phyloP scores from a whole-genome alignment of 768 basidiomycete genomes.

The Holtermannia corniformis region DNA sequence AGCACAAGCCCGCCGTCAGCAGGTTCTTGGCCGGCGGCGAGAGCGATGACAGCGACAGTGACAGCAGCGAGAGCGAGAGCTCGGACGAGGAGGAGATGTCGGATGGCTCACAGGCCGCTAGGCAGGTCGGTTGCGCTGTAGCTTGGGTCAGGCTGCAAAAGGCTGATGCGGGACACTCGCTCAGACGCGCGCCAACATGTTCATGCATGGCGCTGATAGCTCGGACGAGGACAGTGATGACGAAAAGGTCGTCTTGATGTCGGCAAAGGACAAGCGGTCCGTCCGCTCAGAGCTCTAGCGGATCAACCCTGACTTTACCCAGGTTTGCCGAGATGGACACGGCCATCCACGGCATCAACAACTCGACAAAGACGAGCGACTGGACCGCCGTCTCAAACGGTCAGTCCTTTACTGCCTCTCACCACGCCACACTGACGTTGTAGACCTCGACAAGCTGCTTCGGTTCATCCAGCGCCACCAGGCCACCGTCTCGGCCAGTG shows the following conservation, averaged over 20 bases:
- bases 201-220: constrained; percentile 38
- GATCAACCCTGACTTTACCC: not conserved
- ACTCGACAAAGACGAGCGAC: constrained; percentile 90
- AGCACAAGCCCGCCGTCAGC: constrained; percentile 14
- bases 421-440: not conserved
- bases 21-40: constrained; percentile 41
- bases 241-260: constrained; percentile 63
- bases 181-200: constrained; percentile 27
- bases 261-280: constrained; percentile 75
- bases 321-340: constrained; percentile 85
- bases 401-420: constrained; percentile 40
- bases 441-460: constrained; percentile 92
- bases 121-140: constrained; percentile 7
- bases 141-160: not conserved
- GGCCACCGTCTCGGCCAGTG: constrained; percentile 65
- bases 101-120: constrained; percentile 41
- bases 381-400: constrained; percentile 88
- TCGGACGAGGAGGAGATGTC: constrained; percentile 44
- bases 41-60: constrained; percentile 52
- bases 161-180: not conserved
- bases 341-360: constrained; percentile 82
- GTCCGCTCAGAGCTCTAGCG: not conserved
- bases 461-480: constrained; percentile 76
- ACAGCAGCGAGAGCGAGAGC: constrained; percentile 46
- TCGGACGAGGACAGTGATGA: constrained; percentile 51